phyloP scores from a whole-genome alignment of 148 eudicot genomes.

The Simmondsia chinensis region DNA sequence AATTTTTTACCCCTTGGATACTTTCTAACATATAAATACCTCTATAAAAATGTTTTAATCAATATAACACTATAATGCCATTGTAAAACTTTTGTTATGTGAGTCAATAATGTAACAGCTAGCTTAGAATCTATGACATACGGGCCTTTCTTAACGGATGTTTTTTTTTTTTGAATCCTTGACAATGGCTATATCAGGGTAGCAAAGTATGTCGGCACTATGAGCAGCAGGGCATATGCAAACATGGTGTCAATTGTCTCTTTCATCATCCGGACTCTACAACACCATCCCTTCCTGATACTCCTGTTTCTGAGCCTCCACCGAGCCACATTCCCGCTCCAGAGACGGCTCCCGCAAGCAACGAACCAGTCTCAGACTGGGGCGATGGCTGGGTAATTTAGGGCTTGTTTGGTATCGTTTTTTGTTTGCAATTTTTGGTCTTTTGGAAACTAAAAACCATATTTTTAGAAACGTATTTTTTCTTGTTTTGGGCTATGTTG shows the following conservation, averaged over 20 bases:
- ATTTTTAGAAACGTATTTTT: too few relatives aligned
- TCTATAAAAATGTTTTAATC: too few relatives aligned
- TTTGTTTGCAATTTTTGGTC: slow-evolving; percentile 3
- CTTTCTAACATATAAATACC: too few relatives aligned
- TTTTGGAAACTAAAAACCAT: background rate
- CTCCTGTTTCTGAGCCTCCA: slow-evolving; percentile 15
- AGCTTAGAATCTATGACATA: background rate
- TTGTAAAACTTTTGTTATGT: background rate
- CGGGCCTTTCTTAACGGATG: background rate
- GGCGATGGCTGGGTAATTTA: slow-evolving; percentile 26
- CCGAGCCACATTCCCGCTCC: too few relatives aligned
- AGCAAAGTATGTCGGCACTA: slow-evolving; percentile 41
- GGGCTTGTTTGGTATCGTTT: background rate
- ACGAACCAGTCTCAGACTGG: slow-evolving; percentile 20
- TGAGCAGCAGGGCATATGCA: slow-evolving; percentile 47
- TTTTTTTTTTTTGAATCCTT: background rate
- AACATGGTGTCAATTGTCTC: slow-evolving; percentile 38
- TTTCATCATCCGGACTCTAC: slow-evolving; percentile 39
- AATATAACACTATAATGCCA: too few relatives aligned
- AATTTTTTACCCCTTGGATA: too few relatives aligned
- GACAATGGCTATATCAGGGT: slow-evolving; percentile 27
- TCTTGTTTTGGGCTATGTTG: too few relatives aligned
- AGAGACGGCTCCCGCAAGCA: too few relatives aligned
- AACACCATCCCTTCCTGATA: slow-evolving; percentile 17
- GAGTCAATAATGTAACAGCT: too few relatives aligned